Evolutionary conservation across 2,329 filamentous ascomycete species (phyloP).

Genomic region (Fusarium goolgardi): DNA sequence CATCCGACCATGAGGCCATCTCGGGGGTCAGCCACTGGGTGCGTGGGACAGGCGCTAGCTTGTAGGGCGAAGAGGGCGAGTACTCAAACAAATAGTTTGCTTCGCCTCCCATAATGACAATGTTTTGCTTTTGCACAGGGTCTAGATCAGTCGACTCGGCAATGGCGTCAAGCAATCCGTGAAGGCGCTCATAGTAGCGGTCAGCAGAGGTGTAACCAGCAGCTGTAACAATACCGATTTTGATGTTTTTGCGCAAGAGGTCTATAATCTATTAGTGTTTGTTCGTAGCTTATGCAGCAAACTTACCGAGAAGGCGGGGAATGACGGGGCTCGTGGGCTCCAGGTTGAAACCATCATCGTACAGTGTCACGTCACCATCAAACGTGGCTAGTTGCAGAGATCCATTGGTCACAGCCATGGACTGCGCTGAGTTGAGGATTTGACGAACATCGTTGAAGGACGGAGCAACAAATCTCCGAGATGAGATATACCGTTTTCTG

Average conservation of each 20-base stretch:
- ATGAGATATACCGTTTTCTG: constrained; percentile 84
- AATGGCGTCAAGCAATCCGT: constrained; percentile 87
- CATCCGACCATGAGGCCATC: constrained; percentile 81
- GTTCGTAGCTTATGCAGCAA: neutral
- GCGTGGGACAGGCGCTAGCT: constrained; percentile 75
- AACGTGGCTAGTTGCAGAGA: constrained; percentile 90
- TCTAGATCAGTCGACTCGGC: constrained; percentile 69
- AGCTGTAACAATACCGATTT: constrained; percentile 95
- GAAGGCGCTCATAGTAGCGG: constrained; percentile 86
- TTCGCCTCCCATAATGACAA: constrained; percentile 95
- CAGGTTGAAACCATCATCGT: constrained; percentile 87
- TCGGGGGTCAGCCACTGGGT: constrained; percentile 79
- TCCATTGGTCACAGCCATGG: constrained; percentile 87
- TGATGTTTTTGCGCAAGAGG: constrained; percentile 80
- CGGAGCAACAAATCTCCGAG: constrained; percentile 90
- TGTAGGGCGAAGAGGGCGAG: constrained; percentile 70
- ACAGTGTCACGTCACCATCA: constrained; percentile 96
- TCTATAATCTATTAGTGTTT: constrained; percentile 53
- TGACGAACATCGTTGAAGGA: constrained; percentile 97
- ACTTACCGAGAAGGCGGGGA: constrained; percentile 64
- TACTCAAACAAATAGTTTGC: constrained; percentile 95
- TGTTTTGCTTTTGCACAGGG: constrained; percentile 75
- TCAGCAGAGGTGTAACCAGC: constrained; percentile 92
- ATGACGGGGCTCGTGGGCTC: constrained; percentile 83
- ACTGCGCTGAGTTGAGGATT: constrained; percentile 92